Conservation (phyloP, 2,329 filamentous ascomycete genomes). For the Trichoderma harzianum region DNA sequence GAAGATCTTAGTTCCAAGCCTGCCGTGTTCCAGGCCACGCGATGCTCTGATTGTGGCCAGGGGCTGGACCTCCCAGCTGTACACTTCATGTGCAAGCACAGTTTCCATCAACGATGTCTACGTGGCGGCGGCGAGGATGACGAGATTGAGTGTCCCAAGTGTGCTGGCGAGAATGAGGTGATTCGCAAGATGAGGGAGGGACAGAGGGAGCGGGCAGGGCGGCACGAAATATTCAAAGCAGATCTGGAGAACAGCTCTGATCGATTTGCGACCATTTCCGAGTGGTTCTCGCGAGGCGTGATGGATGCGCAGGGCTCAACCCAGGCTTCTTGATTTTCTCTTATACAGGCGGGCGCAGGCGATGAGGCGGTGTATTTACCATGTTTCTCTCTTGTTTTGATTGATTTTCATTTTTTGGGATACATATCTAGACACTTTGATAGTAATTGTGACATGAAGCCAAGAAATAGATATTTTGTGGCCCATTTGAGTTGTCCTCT, state of each 20-base stretch:
- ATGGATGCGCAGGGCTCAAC: constrained; percentile 58
- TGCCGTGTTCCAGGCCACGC: constrained; percentile 82
- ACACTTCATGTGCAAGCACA: constrained; percentile 96
- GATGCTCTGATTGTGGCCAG: constrained; percentile 78
- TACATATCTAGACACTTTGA: constrained; percentile 4
- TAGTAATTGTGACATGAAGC: not conserved
- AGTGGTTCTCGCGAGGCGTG: constrained; percentile 92
- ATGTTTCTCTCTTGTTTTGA: not conserved
- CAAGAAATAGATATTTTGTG: not conserved
- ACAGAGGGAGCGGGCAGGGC: constrained; percentile 80
- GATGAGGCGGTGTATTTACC: not conserved
- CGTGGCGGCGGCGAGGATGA: constrained; percentile 50
- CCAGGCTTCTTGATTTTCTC: constrained; percentile 16
- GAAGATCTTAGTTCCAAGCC: constrained; percentile 74
- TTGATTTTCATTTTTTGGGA: not conserved
- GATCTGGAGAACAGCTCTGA: constrained; percentile 75
- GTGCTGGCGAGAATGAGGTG: constrained; percentile 78
- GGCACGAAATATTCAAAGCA: constrained; percentile 85
- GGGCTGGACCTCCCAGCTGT: constrained; percentile 83
- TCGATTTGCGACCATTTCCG: constrained; percentile 83
- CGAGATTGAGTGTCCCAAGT: constrained; percentile 80
- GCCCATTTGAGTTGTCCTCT: not conserved
- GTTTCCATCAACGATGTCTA: constrained; percentile 89
- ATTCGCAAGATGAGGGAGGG: constrained; percentile 82
- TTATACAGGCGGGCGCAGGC: not conserved